Evolutionary conservation across 2,329 filamentous ascomycete species (phyloP).

Genomic region (Colletotrichum tanaceti): DNA sequence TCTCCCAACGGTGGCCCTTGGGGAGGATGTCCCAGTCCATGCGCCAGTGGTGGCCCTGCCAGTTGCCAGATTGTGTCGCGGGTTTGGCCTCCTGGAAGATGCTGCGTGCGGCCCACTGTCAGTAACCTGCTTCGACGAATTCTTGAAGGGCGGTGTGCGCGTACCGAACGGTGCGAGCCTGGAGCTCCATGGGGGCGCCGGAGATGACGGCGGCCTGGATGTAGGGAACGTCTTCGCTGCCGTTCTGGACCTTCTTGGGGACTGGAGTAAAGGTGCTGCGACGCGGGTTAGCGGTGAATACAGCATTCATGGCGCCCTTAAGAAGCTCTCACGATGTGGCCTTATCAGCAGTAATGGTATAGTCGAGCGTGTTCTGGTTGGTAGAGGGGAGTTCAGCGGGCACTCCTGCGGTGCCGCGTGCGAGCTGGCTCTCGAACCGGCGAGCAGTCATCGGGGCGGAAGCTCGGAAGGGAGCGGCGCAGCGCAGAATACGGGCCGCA

Average conservation of each 20-base stretch:
- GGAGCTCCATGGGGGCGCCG: constrained; percentile 91
- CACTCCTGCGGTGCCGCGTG: constrained; percentile 52
- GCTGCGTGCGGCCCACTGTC: constrained; percentile 59
- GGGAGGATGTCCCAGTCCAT: constrained; percentile 98
- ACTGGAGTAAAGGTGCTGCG: constrained; percentile 88
- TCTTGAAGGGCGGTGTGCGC: constrained; percentile 43
- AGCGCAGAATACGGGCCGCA: constrained; percentile 64
- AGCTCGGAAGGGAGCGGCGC: constrained; percentile 53
- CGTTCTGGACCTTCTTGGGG: constrained; percentile 89
- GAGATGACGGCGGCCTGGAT: constrained; percentile 88
- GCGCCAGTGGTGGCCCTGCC: constrained; percentile 87
- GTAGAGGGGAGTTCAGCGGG: constrained; percentile 50
- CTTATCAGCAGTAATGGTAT: constrained; percentile 83
- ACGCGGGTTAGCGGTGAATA: constrained; percentile 30
- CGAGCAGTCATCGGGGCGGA: constrained; percentile 58
- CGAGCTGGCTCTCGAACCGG: constrained; percentile 66
- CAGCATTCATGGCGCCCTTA: not conserved
- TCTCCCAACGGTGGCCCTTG: constrained; percentile 98
- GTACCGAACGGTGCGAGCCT: constrained; percentile 93
- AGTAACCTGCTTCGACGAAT: not conserved
- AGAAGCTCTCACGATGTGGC: constrained; percentile 79
- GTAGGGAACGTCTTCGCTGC: constrained; percentile 80
- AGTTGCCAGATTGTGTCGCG: constrained; percentile 94
- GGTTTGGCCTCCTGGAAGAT: constrained; percentile 94
- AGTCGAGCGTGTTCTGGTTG: constrained; percentile 79